Evolutionary conservation across 176 grass and related monocot genomes (phyloP).

Genomic region (Rhynchospora breviuscula): DNA sequence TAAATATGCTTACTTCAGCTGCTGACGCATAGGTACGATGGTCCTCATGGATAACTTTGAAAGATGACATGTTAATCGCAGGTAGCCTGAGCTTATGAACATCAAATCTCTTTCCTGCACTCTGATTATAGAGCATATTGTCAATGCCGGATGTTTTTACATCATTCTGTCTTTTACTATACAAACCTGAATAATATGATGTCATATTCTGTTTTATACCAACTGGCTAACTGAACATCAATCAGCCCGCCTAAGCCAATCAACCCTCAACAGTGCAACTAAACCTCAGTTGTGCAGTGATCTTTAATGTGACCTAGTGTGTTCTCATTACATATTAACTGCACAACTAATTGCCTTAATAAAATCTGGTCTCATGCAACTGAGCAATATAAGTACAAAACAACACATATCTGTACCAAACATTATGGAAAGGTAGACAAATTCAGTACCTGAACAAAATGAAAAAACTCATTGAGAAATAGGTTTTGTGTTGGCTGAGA

Average conservation of each 20-base stretch:
- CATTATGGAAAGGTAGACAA: neutral
- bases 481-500: conserved; percentile 68
- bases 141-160: conserved; percentile 13
- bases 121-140: conserved; percentile 38
- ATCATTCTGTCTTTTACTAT: neutral
- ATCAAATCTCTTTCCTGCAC: conserved; percentile 66
- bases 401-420: neutral
- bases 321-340: neutral
- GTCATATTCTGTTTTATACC: neutral
- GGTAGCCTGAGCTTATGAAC: conserved; percentile 89
- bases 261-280: neutral
- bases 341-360: neutral
- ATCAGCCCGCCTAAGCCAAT: neutral
- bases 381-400: neutral
- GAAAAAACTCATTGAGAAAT: conserved; percentile 84
- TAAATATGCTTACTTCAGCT: conserved; percentile 67
- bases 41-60: conserved; percentile 87
- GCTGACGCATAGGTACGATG: conserved; percentile 84
- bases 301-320: neutral
- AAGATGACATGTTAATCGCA: conserved; percentile 76
- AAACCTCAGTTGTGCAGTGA: conserved; percentile 6
- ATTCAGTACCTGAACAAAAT: conserved; percentile 80
- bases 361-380: neutral
- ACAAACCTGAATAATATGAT: neutral
- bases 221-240: neutral